Evolutionary conservation across 352 stramenopile species (phyloP).

Genomic region (Phytophthora citricola): DNA sequence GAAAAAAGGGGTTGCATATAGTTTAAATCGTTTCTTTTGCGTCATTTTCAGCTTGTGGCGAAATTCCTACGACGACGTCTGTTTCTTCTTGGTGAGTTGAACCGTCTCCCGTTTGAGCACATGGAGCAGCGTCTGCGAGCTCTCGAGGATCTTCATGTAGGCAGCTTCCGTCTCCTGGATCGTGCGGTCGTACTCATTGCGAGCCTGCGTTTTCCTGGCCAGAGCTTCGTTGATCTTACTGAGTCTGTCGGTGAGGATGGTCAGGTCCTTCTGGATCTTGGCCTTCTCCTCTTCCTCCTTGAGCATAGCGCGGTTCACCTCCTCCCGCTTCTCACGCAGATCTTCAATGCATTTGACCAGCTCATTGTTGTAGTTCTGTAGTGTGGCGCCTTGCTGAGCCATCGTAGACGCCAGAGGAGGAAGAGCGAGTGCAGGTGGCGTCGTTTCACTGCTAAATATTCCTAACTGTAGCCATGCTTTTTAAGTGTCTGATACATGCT

Average conservation of each 20-base stretch:
- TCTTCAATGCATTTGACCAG: slow-evolving; percentile 96
- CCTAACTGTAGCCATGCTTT: slow-evolving; percentile 25
- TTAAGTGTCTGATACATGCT: slow-evolving; percentile 2
- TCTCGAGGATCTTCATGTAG: slow-evolving; percentile 97
- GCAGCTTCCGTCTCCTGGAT: slow-evolving; percentile 95
- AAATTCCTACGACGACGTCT: slow-evolving; percentile 73
- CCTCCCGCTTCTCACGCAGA: slow-evolving; percentile 92
- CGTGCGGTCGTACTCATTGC: slow-evolving; percentile 94
- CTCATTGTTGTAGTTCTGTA: slow-evolving; percentile 97
- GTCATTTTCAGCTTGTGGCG: slow-evolving; percentile 1
- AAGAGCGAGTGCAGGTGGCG: slow-evolving; percentile 5
- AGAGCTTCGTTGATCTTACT: slow-evolving; percentile 94
- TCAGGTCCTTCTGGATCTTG: slow-evolving; percentile 95
- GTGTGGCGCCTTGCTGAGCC: slow-evolving; percentile 92
- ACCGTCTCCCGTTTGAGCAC: slow-evolving; percentile 95
- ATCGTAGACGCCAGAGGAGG: slow-evolving; percentile 31
- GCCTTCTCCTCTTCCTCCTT: slow-evolving; percentile 95
- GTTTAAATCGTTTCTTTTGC: slow-evolving; percentile 11
- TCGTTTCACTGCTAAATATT: slow-evolving; percentile 29
- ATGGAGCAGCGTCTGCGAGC: slow-evolving; percentile 94
- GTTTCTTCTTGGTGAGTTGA: slow-evolving; percentile 96
- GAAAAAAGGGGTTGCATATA: slow-evolving; percentile 18
- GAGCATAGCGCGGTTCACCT: slow-evolving; percentile 92
- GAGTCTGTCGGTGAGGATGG: slow-evolving; percentile 90
- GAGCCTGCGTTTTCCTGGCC: slow-evolving; percentile 88